Conservation (phyloP, 2,329 filamentous ascomycete species). For the Cadophora sp. region DNA sequence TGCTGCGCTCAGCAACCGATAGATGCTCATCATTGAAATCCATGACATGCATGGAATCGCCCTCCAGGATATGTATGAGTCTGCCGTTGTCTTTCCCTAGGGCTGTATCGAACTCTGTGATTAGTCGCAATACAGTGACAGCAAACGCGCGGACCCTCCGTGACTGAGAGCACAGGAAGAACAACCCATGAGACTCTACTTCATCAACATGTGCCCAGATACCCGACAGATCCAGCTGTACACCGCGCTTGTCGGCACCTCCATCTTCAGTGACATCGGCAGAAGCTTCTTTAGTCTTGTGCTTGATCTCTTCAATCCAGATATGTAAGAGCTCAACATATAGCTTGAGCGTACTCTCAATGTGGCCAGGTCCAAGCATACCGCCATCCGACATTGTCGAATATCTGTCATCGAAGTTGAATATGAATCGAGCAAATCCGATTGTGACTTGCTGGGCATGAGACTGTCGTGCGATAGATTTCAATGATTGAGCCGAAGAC, state of each 20-base stretch:
- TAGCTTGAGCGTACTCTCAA: conserved; percentile 89
- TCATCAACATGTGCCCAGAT: conserved; percentile 95
- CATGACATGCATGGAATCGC: conserved; percentile 86
- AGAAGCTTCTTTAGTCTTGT: conserved; percentile 78
- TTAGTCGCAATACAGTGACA: conserved; percentile 88
- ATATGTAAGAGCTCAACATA: conserved; percentile 95
- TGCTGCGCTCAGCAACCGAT: conserved; percentile 89
- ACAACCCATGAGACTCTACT: conserved; percentile 93
- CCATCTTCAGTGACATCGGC: conserved; percentile 68
- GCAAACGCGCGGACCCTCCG: conserved; percentile 87
- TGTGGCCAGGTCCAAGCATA: conserved; percentile 91
- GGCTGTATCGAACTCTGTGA: conserved; percentile 91
- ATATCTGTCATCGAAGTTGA: conserved; percentile 97
- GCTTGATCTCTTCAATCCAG: conserved; percentile 96
- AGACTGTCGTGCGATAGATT: conserved; percentile 91
- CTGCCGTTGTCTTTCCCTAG: conserved; percentile 77
- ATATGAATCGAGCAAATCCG: conserved; percentile 96
- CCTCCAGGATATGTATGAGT: conserved; percentile 91
- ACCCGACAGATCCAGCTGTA: conserved; percentile 84
- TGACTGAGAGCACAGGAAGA: conserved; percentile 97
- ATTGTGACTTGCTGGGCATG: conserved; percentile 96
- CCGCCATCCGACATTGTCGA: conserved; percentile 98
- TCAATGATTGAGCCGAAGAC: conserved; percentile 90
- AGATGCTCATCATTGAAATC: conserved; percentile 91
- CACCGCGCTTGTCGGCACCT: conserved; percentile 70